A percentile compares a stretch with the other conserved stretches of the same genome.
phyloP scores from a whole-genome alignment of 2,329 filamentous ascomycete genomes.

The Monosporascus sp. region DNA sequence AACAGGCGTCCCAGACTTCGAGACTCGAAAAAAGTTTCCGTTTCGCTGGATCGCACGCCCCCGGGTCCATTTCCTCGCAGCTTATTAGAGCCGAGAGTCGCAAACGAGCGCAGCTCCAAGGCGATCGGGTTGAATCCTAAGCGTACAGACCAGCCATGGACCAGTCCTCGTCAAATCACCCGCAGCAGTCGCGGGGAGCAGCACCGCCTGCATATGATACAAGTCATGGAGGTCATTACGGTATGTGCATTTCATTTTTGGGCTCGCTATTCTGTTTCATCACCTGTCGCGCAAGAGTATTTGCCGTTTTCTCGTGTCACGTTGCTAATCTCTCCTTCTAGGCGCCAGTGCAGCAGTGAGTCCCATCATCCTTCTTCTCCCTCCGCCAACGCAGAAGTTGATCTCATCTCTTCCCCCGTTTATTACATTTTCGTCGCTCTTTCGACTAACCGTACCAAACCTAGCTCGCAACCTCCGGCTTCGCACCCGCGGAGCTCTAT shows the following conservation, averaged over 20 bases:
- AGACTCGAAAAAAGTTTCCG: neutral
- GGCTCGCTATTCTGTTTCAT: neutral
- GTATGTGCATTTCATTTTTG: conserved; percentile 41
- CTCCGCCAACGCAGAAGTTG: conserved; percentile 5
- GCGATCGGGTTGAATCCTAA: neutral
- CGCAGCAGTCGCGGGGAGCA: conserved; percentile 40
- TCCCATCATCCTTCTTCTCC: conserved; percentile 18
- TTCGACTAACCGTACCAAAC: conserved; percentile 15
- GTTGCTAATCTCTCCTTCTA: conserved; percentile 30
- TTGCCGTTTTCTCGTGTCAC: conserved; percentile 23
- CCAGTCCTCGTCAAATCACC: conserved; percentile 48
- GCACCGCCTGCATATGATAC: conserved; percentile 57
- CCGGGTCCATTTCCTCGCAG: neutral
- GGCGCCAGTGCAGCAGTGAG: conserved; percentile 44
- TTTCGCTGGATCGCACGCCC: neutral
- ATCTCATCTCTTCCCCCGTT: neutral
- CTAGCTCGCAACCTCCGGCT: conserved; percentile 79
- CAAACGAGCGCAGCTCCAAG: neutral
- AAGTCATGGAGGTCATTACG: conserved; percentile 71
- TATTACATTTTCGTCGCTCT: conserved; percentile 2
- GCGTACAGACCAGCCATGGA: conserved; percentile 43
- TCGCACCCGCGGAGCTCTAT: conserved; percentile 89
- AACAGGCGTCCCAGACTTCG: neutral
- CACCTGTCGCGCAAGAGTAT: conserved; percentile 11
- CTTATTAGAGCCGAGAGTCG: neutral